Conservation (phyloP, 169 alveolate genomes). For the Plasmodium gallinaceum region DNA sequence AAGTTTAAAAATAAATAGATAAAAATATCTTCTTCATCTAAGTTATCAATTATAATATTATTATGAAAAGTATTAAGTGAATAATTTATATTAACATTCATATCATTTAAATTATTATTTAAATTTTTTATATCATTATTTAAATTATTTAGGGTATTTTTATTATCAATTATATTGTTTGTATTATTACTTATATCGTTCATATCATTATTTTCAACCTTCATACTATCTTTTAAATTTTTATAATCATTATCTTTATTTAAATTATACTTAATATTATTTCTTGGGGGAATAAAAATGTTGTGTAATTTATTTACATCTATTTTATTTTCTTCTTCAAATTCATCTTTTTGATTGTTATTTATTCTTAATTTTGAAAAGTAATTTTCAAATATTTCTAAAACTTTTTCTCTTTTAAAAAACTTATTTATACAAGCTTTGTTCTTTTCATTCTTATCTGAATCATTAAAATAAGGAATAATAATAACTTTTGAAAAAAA, state of each 20-base stretch:
- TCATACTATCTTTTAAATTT: background rate
- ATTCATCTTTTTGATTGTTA: background rate
- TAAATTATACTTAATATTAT: no score
- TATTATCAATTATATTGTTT: background rate
- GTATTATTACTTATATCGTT: background rate
- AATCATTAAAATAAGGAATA: conserved; percentile 25
- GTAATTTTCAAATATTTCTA: background rate
- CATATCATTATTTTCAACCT: background rate
- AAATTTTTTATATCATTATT: background rate
- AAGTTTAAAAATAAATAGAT: conserved; percentile 59
- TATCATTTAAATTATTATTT: background rate
- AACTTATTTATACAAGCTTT: conserved; percentile 11
- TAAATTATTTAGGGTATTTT: background rate
- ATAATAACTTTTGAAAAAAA: conserved; percentile 40
- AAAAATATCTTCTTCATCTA: conserved; percentile 56
- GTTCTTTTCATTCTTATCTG: background rate
- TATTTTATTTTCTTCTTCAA: background rate
- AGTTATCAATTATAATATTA: conserved; percentile 32
- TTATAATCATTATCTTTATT: no score
- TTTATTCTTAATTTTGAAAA: background rate
- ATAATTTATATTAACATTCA: background rate
- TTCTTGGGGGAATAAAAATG: no score
- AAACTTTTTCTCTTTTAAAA: conserved; percentile 10
- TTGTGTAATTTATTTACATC: no score
- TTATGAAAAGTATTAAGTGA: background rate